These are phyloP conservation scores for Camellia lanceoleosa DNA, from an alignment of 148 eudicot genomes.

Conservation along the genomic window DNA sequence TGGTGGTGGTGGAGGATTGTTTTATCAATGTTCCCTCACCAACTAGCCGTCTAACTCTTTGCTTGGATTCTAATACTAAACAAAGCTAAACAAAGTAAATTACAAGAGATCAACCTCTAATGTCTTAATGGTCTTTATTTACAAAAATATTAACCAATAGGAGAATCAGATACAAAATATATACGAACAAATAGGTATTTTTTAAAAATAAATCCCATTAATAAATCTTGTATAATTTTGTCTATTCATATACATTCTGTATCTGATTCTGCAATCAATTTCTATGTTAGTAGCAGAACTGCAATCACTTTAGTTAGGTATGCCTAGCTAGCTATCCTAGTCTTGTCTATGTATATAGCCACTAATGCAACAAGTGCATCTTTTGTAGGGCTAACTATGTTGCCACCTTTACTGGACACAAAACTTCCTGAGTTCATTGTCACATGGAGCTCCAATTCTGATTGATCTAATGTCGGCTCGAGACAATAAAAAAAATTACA, in stretches of 20 bases:
- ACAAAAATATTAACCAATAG: too few relatives aligned
- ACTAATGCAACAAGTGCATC: not conserved
- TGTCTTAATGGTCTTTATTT: too few relatives aligned
- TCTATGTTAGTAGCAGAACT: too few relatives aligned
- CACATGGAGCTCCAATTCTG: not conserved
- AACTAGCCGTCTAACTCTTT: slow-evolving; percentile 6
- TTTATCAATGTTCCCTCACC: slow-evolving; percentile 10
- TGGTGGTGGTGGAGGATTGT: not conserved
- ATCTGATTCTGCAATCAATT: too few relatives aligned
- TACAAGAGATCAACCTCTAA: not conserved
- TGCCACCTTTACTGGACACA: not conserved
- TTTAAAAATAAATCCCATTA: too few relatives aligned
- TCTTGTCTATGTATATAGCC: not conserved
- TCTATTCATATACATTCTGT: too few relatives aligned
- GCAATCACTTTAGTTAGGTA: not conserved
- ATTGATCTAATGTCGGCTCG: not conserved
- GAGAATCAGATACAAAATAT: too few relatives aligned
- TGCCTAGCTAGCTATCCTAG: not conserved
- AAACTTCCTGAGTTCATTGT: not conserved
- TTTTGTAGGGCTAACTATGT: not conserved
- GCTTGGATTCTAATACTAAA: not conserved
- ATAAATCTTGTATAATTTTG: too few relatives aligned
- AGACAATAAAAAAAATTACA: too few relatives aligned
- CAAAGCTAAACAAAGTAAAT: not conserved
- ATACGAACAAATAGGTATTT: too few relatives aligned